Conservation (phyloP, 1,284 basidiomycete species). For the Cystobasidiaceae sp. region DNA sequence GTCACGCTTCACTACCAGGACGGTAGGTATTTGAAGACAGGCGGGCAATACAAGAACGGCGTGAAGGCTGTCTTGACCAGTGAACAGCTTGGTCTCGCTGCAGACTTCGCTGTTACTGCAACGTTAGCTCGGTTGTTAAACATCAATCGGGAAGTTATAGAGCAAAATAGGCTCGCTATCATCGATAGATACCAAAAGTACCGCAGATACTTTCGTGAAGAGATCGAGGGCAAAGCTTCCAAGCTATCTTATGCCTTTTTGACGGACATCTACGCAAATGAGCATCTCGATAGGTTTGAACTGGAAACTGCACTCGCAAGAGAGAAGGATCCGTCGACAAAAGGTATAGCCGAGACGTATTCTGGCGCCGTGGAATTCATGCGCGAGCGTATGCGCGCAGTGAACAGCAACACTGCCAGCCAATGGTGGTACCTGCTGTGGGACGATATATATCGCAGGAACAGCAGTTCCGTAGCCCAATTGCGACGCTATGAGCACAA, state of each 20-base stretch:
- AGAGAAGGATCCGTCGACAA: conserved; percentile 58
- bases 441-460: conserved; percentile 69
- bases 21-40: conserved; percentile 40
- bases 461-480: conserved; percentile 55
- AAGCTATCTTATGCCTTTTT: conserved; percentile 65
- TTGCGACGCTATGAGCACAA: conserved; percentile 54
- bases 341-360: conserved; percentile 54
- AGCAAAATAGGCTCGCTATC: conserved; percentile 48
- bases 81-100: conserved; percentile 61
- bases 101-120: conserved; percentile 62
- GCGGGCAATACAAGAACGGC: conserved; percentile 36
- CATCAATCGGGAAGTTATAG: conserved; percentile 58
- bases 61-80: conserved; percentile 55
- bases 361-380: conserved; percentile 55
- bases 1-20: conserved; percentile 58
- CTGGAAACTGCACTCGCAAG: conserved; percentile 53
- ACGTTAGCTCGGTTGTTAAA: conserved; percentile 62
- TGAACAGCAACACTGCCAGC: conserved; percentile 55
- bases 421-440: conserved; percentile 80
- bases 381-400: conserved; percentile 57
- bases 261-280: conserved; percentile 56
- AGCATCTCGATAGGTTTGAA: conserved; percentile 52
- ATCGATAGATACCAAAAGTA: conserved; percentile 52
- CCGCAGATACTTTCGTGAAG: conserved; percentile 54
- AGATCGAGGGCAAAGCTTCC: conserved; percentile 56